These are phyloP conservation scores for Hansfordia pulvinata DNA, from an alignment of 2,329 filamentous ascomycete species.

Conservation along the genomic window DNA sequence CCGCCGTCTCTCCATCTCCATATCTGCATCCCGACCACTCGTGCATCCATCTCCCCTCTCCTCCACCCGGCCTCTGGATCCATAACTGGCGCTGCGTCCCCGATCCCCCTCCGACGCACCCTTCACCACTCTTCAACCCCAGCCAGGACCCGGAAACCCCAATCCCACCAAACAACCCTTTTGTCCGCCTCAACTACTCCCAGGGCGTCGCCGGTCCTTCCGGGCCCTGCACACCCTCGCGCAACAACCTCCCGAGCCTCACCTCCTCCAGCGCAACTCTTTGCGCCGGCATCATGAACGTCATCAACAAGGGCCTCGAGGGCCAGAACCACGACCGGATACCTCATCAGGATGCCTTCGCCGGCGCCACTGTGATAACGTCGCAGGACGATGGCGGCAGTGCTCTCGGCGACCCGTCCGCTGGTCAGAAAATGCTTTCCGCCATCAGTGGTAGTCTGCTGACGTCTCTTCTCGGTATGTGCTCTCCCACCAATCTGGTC, in stretches of 20 bases:
- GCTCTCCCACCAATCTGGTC: slow-evolving; percentile 3
- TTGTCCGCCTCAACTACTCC: no score
- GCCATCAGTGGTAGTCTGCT: slow-evolving; percentile 82
- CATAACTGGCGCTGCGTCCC: no score
- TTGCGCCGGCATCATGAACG: slow-evolving; percentile 10
- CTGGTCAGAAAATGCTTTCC: slow-evolving; percentile 86
- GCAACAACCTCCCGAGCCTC: neutral
- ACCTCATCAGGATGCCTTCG: slow-evolving; percentile 17
- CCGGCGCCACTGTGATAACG: slow-evolving; percentile 17
- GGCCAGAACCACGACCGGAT: slow-evolving; percentile 25
- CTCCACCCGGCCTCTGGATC: no score
- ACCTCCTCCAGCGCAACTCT: slow-evolving; percentile 11
- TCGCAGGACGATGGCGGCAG: slow-evolving; percentile 21
- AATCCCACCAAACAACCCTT: no score
- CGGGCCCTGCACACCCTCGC: no score
- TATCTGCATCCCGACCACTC: no score
- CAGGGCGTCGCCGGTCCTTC: no score
- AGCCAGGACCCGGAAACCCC: no score
- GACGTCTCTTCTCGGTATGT: slow-evolving; percentile 74
- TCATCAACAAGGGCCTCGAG: slow-evolving; percentile 9
- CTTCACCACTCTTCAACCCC: no score
- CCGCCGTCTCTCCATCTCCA: no score
- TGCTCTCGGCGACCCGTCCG: slow-evolving; percentile 54
- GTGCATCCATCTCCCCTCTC: no score
- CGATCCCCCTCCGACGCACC: no score